Conservation (phyloP, 2,329 filamentous ascomycete genomes). For the Raffaelea albimanens region DNA sequence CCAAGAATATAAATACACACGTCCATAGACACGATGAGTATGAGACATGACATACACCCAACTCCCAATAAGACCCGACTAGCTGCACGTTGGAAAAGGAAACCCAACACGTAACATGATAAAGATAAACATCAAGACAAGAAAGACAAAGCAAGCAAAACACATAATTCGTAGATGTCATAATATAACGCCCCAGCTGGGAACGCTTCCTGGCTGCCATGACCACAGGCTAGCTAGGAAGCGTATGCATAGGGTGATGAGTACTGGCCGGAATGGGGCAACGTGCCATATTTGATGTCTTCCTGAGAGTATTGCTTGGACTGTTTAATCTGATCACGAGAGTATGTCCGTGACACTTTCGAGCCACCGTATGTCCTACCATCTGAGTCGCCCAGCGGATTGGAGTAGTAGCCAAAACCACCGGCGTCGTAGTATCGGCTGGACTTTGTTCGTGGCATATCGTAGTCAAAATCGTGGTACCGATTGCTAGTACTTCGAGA, state of each 20-base stretch:
- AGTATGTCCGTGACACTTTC: conserved; percentile 10
- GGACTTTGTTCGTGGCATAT: conserved; percentile 3
- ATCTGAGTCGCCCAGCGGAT: not conserved
- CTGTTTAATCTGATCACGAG: conserved; percentile 11
- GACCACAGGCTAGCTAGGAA: too few species aligned
- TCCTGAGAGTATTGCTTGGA: conserved; percentile 13
- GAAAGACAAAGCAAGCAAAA: too few species aligned
- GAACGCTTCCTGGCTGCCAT: too few species aligned
- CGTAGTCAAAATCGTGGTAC: conserved; percentile 5
- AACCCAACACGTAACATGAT: too few species aligned
- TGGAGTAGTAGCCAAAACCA: conserved; percentile 6
- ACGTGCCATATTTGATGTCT: conserved; percentile 12
- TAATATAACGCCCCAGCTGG: too few species aligned
- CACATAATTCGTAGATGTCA: too few species aligned
- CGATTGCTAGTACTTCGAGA: conserved; percentile 3
- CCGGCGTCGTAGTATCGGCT: conserved; percentile 3
- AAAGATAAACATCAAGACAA: too few species aligned
- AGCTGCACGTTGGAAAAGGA: too few species aligned
- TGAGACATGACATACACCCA: too few species aligned
- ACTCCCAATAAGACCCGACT: too few species aligned
- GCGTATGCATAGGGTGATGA: conserved; percentile 2
- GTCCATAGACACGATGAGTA: too few species aligned
- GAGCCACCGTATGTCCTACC: not conserved
- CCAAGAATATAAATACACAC: too few species aligned
- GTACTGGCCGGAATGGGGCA: conserved; percentile 8